A percentile compares a stretch with the other conserved stretches of the same genome.
Conservation (phyloP, 192 early-diverging fungal species). For the Coemansia erecta region DNA sequence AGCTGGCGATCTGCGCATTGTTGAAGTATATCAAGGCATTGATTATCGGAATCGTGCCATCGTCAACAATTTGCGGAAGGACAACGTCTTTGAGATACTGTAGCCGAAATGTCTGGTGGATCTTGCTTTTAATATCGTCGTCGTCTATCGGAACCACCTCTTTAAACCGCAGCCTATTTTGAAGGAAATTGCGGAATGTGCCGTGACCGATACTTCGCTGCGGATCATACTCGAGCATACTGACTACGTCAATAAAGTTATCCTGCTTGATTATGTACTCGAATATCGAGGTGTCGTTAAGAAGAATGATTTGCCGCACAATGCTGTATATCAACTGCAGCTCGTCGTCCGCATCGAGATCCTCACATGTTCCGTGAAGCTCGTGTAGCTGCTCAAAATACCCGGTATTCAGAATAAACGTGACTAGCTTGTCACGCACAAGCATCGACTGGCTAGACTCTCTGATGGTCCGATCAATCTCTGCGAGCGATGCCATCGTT, state of each 20-base stretch:
- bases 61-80: slow-evolving; percentile 73
- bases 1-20: slow-evolving; percentile 78
- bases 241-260: slow-evolving; percentile 65
- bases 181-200: slow-evolving; percentile 72
- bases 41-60: slow-evolving; percentile 69
- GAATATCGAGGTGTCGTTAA: slow-evolving; percentile 78
- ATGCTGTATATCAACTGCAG: slow-evolving; percentile 74
- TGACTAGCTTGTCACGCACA: slow-evolving; percentile 64
- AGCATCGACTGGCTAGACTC: slow-evolving; percentile 56
- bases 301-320: slow-evolving; percentile 68
- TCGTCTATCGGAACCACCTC: slow-evolving; percentile 80
- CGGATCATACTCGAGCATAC: slow-evolving; percentile 89
- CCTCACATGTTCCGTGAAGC: slow-evolving; percentile 75
- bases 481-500: slow-evolving; percentile 62
- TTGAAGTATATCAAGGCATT: slow-evolving; percentile 78
- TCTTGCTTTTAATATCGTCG: slow-evolving; percentile 66
- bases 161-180: slow-evolving; percentile 59
- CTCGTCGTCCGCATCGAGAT: slow-evolving; percentile 72
- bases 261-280: slow-evolving; percentile 76
- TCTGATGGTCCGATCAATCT: slow-evolving; percentile 68
- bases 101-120: slow-evolving; percentile 82
- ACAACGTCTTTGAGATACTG: slow-evolving; percentile 88
- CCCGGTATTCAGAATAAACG: slow-evolving; percentile 59
- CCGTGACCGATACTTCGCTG: slow-evolving; percentile 68
- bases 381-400: slow-evolving; percentile 73